These are phyloP conservation scores for Excoecaria cochinchinensis DNA, from an alignment of 345 rosid species.

Conservation along the genomic window DNA sequence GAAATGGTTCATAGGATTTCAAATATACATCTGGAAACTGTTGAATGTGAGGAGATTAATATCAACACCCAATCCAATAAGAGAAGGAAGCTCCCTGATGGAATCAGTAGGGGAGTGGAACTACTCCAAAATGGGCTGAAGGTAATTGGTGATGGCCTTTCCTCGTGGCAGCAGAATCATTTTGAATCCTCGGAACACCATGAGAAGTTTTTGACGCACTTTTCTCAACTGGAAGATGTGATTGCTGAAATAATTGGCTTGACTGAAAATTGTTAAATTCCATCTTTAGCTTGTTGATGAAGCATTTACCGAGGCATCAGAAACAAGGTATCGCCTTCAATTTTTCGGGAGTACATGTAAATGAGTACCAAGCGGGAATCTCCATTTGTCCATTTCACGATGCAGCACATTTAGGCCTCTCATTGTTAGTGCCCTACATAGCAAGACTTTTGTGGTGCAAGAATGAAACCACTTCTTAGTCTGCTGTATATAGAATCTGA, in stretches of 20 bases:
- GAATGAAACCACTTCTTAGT: not conserved
- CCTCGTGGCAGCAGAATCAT: constrained; percentile 51
- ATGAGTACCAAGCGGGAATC: constrained; percentile 1
- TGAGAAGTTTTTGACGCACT: constrained; percentile 54
- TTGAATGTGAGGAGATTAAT: constrained; percentile 36
- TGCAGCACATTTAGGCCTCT: not conserved
- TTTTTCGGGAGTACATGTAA: not conserved
- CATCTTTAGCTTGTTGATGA: not conserved
- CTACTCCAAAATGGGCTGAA: constrained; percentile 71
- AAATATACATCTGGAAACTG: constrained; percentile 20
- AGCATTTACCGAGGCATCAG: not conserved
- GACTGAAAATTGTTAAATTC: constrained; percentile 30
- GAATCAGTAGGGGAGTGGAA: constrained; percentile 68
- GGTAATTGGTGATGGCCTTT: constrained; percentile 58
- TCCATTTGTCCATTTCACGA: constrained; percentile 3
- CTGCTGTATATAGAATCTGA: constrained; percentile 1
- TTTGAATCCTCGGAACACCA: constrained; percentile 45
- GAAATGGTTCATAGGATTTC: constrained; percentile 35
- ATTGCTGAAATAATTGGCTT: constrained; percentile 54
- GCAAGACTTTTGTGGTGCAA: not conserved
- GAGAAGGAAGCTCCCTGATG: constrained; percentile 83
- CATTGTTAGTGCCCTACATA: not conserved
- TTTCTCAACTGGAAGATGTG: constrained; percentile 64
- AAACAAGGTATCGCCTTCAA: not conserved
- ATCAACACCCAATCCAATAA: constrained; percentile 43